Conservation (phyloP, 106 monocot species). For the Amphibolis antarctica region DNA sequence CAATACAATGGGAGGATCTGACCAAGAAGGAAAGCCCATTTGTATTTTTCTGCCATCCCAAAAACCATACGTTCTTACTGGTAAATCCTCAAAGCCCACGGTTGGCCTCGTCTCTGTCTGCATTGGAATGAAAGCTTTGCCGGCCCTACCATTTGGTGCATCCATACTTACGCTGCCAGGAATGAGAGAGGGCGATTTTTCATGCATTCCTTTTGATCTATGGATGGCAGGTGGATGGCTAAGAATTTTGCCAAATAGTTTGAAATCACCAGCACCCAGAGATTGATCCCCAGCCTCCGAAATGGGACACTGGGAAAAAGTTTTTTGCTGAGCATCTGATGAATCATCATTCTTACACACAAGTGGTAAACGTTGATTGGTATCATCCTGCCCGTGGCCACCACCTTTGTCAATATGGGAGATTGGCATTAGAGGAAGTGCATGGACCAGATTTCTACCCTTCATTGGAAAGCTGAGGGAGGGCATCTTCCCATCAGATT, state of each 20-base stretch:
- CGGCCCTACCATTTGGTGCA: neutral
- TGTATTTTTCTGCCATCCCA: conserved; percentile 47
- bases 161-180: neutral
- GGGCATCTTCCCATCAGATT: conserved; percentile 2
- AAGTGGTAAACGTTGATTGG: conserved; percentile 4
- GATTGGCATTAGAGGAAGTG: conserved; percentile 6
- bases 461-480: conserved; percentile 3
- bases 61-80: conserved; percentile 34
- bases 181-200: conserved; percentile 19
- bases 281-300: conserved; percentile 21
- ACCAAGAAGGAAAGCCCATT: conserved; percentile 39
- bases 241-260: conserved; percentile 80
- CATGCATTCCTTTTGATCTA: conserved; percentile 13
- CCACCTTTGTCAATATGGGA: conserved; percentile 8
- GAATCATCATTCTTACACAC: conserved; percentile 9
- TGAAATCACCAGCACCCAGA: conserved; percentile 50
- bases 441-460: conserved; percentile 12
- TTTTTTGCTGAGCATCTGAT: conserved; percentile 9
- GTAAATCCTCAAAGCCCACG: conserved; percentile 15
- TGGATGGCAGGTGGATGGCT: conserved; percentile 28
- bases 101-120: conserved; percentile 8
- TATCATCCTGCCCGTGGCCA: neutral
- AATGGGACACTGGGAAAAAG: conserved; percentile 10
- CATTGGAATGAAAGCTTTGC: neutral
- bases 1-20: conserved; percentile 34